A percentile compares a stretch with the other conserved stretches of the same genome.
Evolutionary conservation across 2,329 filamentous ascomycete species (phyloP).

Genomic region (Exophiala spinifera): DNA sequence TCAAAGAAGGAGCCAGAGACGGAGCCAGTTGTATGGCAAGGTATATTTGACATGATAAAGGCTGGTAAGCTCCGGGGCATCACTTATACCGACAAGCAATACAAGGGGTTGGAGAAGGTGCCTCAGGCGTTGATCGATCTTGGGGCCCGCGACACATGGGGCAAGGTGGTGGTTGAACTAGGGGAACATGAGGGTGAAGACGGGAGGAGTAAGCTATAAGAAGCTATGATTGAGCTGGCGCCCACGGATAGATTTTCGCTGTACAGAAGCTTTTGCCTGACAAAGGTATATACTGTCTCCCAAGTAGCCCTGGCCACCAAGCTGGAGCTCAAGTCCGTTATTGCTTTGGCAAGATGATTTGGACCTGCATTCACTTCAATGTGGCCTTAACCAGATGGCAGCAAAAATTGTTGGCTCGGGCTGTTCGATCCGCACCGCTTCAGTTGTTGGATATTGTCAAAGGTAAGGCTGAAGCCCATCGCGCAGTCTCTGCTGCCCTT

Average conservation of each 20-base stretch:
- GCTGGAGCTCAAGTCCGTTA: background rate
- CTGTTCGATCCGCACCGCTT: background rate
- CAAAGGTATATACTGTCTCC: background rate
- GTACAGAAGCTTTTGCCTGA: no score
- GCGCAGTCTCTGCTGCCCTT: no score
- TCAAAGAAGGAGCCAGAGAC: slow-evolving; percentile 67
- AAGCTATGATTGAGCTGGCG: background rate
- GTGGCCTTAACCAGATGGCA: no score
- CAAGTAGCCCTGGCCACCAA: background rate
- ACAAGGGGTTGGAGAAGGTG: slow-evolving; percentile 76
- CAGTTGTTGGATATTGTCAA: no score
- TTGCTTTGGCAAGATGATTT: no score
- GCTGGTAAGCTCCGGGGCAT: slow-evolving; percentile 78
- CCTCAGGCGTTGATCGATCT: slow-evolving; percentile 73
- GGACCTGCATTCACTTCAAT: no score
- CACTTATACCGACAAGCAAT: slow-evolving; percentile 76
- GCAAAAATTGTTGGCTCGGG: background rate
- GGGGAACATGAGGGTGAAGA: slow-evolving; percentile 65
- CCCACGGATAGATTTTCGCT: background rate
- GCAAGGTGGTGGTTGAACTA: slow-evolving; percentile 89
- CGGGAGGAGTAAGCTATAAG: slow-evolving; percentile 37
- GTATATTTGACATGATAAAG: slow-evolving; percentile 72
- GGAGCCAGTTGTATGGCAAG: slow-evolving; percentile 73
- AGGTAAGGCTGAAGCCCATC: no score
- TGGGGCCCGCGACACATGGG: slow-evolving; percentile 82